Evolutionary conservation across 2,329 filamentous ascomycete genomes (phyloP).

Genomic region (Neonectria sp.): DNA sequence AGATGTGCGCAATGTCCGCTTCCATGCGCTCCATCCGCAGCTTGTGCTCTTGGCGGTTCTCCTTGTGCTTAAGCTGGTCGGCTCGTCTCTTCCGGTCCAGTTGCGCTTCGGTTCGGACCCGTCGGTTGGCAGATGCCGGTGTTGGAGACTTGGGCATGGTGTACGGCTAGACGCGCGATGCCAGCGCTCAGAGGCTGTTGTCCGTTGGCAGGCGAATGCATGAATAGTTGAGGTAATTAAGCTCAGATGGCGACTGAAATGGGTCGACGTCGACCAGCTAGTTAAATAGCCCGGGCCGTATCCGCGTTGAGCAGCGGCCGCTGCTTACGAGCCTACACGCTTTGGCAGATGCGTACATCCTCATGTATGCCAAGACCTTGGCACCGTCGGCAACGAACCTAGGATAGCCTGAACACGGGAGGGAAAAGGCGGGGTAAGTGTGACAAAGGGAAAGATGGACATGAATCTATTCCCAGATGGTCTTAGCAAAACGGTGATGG

Average conservation of each 20-base stretch:
- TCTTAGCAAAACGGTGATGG: constrained; percentile 12
- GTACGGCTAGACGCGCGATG: neutral
- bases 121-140: constrained; percentile 34
- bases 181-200: too few relatives aligned
- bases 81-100: constrained; percentile 46
- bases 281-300: constrained; percentile 33
- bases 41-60: constrained; percentile 47
- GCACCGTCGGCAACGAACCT: neutral
- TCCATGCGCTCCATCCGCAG: constrained; percentile 46
- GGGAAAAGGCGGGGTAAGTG: constrained; percentile 38
- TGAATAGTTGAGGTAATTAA: neutral
- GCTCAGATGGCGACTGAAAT: neutral
- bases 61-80: constrained; percentile 46
- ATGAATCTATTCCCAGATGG: constrained; percentile 35
- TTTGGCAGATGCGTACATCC: neutral
- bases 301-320: neutral
- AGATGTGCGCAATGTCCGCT: constrained; percentile 42
- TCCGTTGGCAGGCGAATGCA: neutral
- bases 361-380: neutral
- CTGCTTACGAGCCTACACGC: neutral
- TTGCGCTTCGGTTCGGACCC: constrained; percentile 45
- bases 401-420: constrained; percentile 14
- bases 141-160: constrained; percentile 36
- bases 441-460: constrained; percentile 27
- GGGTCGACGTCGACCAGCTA: constrained; percentile 36